These are phyloP conservation scores for Kwoniella sp. DNA, from an alignment of 768 basidiomycete species.

Conservation along the genomic window DNA sequence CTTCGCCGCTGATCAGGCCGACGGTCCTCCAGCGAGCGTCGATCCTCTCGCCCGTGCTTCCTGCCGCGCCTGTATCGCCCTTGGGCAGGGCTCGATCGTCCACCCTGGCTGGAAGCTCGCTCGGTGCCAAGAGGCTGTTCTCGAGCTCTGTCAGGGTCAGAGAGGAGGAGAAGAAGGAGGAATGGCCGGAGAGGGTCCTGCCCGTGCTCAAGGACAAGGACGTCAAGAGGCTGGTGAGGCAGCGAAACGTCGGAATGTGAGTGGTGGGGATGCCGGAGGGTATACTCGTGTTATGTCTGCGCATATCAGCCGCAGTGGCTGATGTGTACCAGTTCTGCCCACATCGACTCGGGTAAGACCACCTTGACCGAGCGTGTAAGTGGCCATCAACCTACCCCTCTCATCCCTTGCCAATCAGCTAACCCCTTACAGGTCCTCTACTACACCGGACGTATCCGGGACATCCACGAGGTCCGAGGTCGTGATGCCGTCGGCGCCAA, in stretches of 20 bases:
- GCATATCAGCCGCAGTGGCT: background rate
- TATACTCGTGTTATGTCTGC: background rate
- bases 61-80: background rate
- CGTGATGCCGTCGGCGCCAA: conserved; percentile 95
- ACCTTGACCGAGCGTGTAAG: conserved; percentile 82
- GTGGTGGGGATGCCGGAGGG: background rate
- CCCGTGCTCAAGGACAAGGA: conserved; percentile 60
- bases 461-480: conserved; percentile 96
- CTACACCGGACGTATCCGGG: conserved; percentile 91
- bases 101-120: background rate
- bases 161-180: conserved; percentile 27
- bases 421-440: conserved; percentile 58
- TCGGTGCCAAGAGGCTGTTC: conserved; percentile 10
- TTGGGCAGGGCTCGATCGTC: background rate
- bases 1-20: conserved; percentile 1
- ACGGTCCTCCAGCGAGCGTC: conserved; percentile 11
- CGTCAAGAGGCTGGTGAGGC: conserved; percentile 61
- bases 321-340: conserved; percentile 37
- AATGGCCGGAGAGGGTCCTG: conserved; percentile 47
- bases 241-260: conserved; percentile 88
- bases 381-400: background rate
- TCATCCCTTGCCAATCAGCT: background rate
- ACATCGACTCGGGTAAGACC: conserved; percentile 82
- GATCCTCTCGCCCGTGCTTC: conserved; percentile 5
- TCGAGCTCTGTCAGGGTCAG: conserved; percentile 23